A percentile compares a stretch with the other conserved stretches of the same genome.
These are phyloP conservation scores for Tolypocladium album DNA, from an alignment of 2,329 filamentous ascomycete species.

Conservation along the genomic window DNA sequence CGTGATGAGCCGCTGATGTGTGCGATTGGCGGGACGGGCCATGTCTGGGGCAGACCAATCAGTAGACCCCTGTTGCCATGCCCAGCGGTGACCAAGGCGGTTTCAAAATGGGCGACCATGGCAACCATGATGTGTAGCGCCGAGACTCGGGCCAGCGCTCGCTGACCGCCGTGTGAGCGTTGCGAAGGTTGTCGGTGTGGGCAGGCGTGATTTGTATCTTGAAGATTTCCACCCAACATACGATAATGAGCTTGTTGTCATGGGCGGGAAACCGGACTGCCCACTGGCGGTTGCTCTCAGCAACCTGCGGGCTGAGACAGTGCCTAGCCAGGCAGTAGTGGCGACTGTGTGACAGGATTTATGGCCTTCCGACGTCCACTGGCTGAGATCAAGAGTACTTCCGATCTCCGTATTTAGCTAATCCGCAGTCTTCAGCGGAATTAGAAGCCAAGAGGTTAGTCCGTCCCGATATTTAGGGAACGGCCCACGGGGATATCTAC, in stretches of 20 bases:
- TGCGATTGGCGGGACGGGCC: slow-evolving; percentile 28
- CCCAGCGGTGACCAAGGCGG: not conserved
- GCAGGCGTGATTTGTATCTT: not conserved
- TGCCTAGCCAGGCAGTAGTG: not conserved
- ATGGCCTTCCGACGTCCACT: not conserved
- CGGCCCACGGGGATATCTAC: not conserved
- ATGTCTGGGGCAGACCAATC: slow-evolving; percentile 17
- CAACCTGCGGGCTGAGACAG: not conserved
- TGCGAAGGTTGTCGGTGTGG: not conserved
- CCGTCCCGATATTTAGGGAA: not conserved
- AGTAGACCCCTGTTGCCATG: not conserved
- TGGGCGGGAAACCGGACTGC: not conserved
- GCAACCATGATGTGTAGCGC: not conserved
- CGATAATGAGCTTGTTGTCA: not conserved
- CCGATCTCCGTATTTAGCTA: not conserved
- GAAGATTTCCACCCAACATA: not conserved
- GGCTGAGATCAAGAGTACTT: not conserved
- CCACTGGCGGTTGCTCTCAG: not conserved
- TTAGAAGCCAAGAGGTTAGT: too few species aligned
- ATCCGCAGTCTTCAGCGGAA: not conserved
- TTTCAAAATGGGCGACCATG: not conserved
- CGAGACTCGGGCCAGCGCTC: not conserved
- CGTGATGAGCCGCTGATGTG: slow-evolving; percentile 19
- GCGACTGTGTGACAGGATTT: not conserved
- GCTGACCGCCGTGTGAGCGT: not conserved